A percentile compares a stretch with the other conserved stretches of the same genome.
phyloP scores from a whole-genome alignment of 2,329 filamentous ascomycete genomes.

The Clarireedia paspali region DNA sequence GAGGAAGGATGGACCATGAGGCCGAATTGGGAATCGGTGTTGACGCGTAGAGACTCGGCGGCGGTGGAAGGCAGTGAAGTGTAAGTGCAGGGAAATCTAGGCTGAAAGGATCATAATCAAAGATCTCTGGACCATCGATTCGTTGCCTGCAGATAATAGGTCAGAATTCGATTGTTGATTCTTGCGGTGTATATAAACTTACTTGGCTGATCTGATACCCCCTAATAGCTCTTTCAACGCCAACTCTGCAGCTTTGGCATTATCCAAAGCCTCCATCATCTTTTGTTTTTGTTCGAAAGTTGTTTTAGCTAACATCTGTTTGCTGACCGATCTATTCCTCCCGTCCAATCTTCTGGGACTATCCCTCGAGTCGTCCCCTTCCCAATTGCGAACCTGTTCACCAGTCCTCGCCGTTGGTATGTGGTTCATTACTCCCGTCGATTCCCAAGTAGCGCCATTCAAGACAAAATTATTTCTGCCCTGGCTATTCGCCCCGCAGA shows the following conservation, averaged over 20 bases:
- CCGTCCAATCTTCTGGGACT: slow-evolving; percentile 25
- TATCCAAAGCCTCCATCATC: slow-evolving; percentile 65
- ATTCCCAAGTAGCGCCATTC: slow-evolving; percentile 59
- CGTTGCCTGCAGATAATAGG: slow-evolving; percentile 38
- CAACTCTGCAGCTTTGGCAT: slow-evolving; percentile 74
- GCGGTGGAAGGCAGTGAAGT: slow-evolving; percentile 71
- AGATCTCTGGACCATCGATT: slow-evolving; percentile 49
- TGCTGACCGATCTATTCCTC: slow-evolving; percentile 37
- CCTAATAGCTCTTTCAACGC: slow-evolving; percentile 76
- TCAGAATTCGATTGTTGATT: background rate
- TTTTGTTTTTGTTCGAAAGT: slow-evolving; percentile 58
- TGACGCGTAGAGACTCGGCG: slow-evolving; percentile 69
- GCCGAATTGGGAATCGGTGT: slow-evolving; percentile 70
- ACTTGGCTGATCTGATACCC: slow-evolving; percentile 79
- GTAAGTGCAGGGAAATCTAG: slow-evolving; percentile 82
- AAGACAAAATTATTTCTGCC: slow-evolving; percentile 20
- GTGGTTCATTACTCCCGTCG: slow-evolving; percentile 71
- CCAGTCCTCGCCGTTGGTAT: slow-evolving; percentile 47
- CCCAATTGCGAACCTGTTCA: slow-evolving; percentile 34
- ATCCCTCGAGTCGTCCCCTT: slow-evolving; percentile 29
- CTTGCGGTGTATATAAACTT: slow-evolving; percentile 29
- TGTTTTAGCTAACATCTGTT: slow-evolving; percentile 40
- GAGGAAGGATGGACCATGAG: slow-evolving; percentile 76
- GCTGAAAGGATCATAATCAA: slow-evolving; percentile 77
- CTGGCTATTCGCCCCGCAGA: background rate